Base-by-base conservation (phyloP, 805 yeast species). In the Helenozyma baotianmanensis region DNA sequence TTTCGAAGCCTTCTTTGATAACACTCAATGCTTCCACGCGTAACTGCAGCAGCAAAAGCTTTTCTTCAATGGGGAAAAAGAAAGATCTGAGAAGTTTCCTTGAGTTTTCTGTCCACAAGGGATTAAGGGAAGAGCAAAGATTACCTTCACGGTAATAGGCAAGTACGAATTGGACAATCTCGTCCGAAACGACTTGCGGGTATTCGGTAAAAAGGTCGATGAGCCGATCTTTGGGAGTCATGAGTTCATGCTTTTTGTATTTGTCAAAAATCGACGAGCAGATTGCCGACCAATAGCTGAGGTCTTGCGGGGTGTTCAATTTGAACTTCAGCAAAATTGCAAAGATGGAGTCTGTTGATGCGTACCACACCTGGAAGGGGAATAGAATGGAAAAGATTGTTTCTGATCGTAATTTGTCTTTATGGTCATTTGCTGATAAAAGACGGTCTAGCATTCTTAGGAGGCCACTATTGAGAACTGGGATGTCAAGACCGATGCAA, bases 41-140 rank as follows among this genome's bases (percentile, higher is more conserved):
- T 0, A 58, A 56, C 5, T 48, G 53, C 1, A 46, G 27, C 6
- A 51, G 43, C 10, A 31, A 40, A 1, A 43, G 33, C 19, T 49
- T 50, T 17, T 10, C 23, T 9, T 10, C 27, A 8, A 18, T 29
- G 9, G 30, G 13, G 47, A 54, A 49, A 47, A 60, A 70, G 46
- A 74, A 78, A 6, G 62, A 57, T n/a, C 62, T 56, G 22, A 80
- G 51, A 2, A 81, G 43, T 19, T 56, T 52, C 6, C 53, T 51
- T 25, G 75, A 58, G 40, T 74, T 73, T 2, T 55, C 62, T 29
- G 58, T 56, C 84, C 88, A 81, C 7, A 64, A 53, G 0, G 69
- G 60, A 19, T 70, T 55, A 5, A 78, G 50, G 9, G 77, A 72
- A 2, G 78, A 65, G 47, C 89, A 81, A 19, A 69, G 48, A 33